Base-by-base conservation (phyloP, 306 rosid genomes). In the Cyclanthera cordifolia region DNA sequence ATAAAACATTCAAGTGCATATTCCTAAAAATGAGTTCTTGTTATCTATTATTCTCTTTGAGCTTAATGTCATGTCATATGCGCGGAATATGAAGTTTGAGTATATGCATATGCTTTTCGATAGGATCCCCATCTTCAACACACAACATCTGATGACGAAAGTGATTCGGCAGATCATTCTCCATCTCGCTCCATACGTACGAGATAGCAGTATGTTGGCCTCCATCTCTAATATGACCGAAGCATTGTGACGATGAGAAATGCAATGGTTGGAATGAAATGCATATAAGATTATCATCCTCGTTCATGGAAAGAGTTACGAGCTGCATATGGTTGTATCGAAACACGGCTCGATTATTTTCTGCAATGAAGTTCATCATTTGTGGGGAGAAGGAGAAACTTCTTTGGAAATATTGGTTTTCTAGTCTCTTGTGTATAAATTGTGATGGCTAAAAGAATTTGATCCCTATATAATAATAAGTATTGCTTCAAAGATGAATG, bases 311-410 rank as follows among this genome's bases (percentile, higher is more conserved):
- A 34, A 59, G 66, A 58, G 46, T 58, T 58, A n/a, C 12, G 66
- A 59, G 66, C 19, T 58, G 47, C 14, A 3, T 58, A 30, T 19
- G 49, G 67, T 60, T n/a, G 49, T 4, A 13, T 11, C 28, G 5
- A 37, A 49, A 11, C 67, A 60, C 8, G 24, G 17, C 48, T n/a
- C 10, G 0, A n/a, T 34, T 58, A 32, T 10, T n/a, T n/a, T 59
- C 66, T 59, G 25, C 14, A 59, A n/a, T 61, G 69, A 61, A 61
- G 48, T 58, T 58, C 66, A 58, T 50, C 52, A 21, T 23, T 47
- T 60, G 52, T 65, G 70, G 17, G 10, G 32, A 39, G 15, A 17
- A 63, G 69, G 51, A 20, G 53, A 14, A 43, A 65, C 21, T 65
- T 24, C 8, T 21, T 65, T 21, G 70, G 70, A 64, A 39, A 20